A percentile compares a stretch with the other conserved stretches of the same genome.
phyloP scores from a whole-genome alignment of 441 rosid species.

The Syzygium syzygioides region DNA sequence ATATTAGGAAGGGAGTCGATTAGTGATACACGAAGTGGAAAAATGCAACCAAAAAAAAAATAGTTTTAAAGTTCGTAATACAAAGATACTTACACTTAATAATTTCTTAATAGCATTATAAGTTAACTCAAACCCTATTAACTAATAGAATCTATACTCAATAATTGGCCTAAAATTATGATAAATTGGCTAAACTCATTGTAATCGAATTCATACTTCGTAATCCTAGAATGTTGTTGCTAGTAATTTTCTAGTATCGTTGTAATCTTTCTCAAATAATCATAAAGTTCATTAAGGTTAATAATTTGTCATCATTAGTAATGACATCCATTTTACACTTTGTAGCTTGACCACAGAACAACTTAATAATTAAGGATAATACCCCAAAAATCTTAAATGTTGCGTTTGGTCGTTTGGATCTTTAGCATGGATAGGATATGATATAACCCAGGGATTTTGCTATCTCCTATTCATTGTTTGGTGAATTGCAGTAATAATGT shows the following conservation, averaged over 20 bases:
- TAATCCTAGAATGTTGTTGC: rapidly evolving
- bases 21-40: too few species aligned
- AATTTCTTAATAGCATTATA: neutral
- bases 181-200: neutral
- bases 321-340: neutral
- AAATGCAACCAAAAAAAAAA: neutral
- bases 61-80: neutral
- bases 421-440: rapidly evolving
- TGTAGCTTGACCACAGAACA: neutral
- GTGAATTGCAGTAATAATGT: too few species aligned
- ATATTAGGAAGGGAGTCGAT: too few species aligned
- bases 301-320: neutral
- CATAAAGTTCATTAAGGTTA: neutral
- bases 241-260: neutral
- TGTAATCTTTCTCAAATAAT: neutral
- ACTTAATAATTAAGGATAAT: neutral
- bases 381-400: neutral
- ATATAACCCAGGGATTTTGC: too few species aligned
- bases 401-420: too few species aligned
- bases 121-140: neutral
- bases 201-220: neutral
- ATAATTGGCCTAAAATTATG: neutral
- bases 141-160: neutral
- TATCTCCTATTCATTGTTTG: too few species aligned
- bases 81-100: neutral